Percentiles rank a stretch among this genome's conserved stretches.
phyloP scores from a whole-genome alignment of 2,329 filamentous ascomycete species.

The Simplicillium aogashimaense region DNA sequence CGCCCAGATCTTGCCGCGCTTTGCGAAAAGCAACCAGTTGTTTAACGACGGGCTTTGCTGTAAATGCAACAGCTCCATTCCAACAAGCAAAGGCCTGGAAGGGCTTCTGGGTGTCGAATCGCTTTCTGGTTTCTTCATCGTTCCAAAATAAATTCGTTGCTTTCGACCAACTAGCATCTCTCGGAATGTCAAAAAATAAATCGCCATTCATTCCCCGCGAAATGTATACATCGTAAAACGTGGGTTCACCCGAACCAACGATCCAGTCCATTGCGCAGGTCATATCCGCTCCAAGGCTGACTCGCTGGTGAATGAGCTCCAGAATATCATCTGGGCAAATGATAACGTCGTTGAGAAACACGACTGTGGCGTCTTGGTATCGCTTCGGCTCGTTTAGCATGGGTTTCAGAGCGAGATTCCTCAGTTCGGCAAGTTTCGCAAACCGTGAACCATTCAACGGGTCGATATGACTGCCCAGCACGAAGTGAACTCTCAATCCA shows the following conservation, averaged over 20 bases:
- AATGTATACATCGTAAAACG: conserved; percentile 50
- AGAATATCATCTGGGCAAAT: conserved; percentile 45
- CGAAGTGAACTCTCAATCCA: conserved; percentile 31
- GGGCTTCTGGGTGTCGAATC: conserved; percentile 27
- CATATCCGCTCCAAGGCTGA: conserved; percentile 38
- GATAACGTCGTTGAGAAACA: conserved; percentile 46
- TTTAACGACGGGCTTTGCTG: conserved; percentile 33
- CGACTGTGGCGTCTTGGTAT: conserved; percentile 28
- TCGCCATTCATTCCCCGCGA: conserved; percentile 41
- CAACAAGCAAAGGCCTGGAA: conserved; percentile 54
- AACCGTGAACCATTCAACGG: conserved; percentile 34
- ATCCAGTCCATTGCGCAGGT: conserved; percentile 51
- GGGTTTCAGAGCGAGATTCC: conserved; percentile 41
- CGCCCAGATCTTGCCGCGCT: background rate
- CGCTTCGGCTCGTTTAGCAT: conserved; percentile 20
- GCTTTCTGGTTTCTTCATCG: conserved; percentile 21
- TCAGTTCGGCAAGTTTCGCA: conserved; percentile 33
- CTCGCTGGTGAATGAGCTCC: conserved; percentile 41
- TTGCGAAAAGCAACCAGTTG: conserved; percentile 32
- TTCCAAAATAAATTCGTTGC: conserved; percentile 45
- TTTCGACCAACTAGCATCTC: conserved; percentile 36
- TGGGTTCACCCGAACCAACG: conserved; percentile 28
- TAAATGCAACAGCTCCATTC: conserved; percentile 44
- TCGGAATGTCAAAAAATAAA: conserved; percentile 42
- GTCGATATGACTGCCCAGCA: conserved; percentile 20